Percentiles rank a stretch among this genome's conserved stretches.
Conservation (phyloP, 257 asterid species). For the Prunella vulgaris region DNA sequence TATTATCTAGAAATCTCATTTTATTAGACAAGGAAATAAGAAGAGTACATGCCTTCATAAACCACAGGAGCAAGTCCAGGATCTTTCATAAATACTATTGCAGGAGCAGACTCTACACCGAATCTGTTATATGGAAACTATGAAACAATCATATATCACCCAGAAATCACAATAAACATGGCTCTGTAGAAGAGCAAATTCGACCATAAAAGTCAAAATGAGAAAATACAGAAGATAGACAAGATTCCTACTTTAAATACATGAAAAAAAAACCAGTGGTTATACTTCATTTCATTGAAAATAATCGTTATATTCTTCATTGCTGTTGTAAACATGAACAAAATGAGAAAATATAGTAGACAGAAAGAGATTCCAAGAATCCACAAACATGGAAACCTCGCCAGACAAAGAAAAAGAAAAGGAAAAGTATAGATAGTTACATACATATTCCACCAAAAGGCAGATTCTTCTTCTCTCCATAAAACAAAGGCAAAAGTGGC, state of each 20-base stretch:
- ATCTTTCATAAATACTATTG: constrained; percentile 80
- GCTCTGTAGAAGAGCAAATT: background rate
- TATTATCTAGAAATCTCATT: background rate
- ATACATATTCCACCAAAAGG: constrained; percentile 90
- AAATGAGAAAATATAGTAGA: background rate
- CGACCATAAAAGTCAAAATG: background rate
- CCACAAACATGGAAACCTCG: background rate
- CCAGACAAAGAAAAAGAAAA: background rate
- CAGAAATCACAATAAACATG: background rate
- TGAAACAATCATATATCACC: constrained; percentile 4
- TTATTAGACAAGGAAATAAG: background rate
- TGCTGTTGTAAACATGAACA: background rate
- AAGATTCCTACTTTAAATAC: background rate
- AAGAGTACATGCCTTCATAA: constrained; percentile 56
- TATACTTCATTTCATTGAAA: background rate
- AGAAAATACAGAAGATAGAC: background rate
- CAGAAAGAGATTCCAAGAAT: background rate
- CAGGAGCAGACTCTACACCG: constrained; percentile 92
- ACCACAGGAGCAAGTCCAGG: constrained; percentile 87
- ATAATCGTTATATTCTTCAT: background rate
- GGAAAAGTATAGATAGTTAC: constrained; percentile 20
- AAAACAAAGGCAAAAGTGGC: constrained; percentile 70
- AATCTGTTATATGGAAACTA: constrained; percentile 47
- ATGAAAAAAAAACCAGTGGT: background rate
- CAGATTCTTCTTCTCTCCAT: constrained; percentile 79